A percentile compares a stretch with the other conserved stretches of the same genome.
Evolutionary conservation across 805 yeast genomes (phyloP).

Genomic region (Wickerhamomyces canadensis): DNA sequence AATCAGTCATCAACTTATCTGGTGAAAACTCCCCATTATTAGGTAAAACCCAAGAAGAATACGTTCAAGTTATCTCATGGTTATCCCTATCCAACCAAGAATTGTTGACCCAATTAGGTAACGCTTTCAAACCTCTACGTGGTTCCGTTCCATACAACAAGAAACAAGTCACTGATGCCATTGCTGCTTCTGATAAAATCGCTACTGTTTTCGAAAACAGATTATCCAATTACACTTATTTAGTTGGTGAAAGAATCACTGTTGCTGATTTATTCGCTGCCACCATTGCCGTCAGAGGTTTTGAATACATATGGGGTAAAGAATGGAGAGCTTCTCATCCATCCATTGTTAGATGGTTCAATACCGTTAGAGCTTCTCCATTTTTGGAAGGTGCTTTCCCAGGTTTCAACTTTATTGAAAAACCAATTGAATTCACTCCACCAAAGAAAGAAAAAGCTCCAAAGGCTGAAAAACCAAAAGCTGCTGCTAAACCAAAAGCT

Average conservation of each 20-base stretch:
- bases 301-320: conserved; percentile 52
- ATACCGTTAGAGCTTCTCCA: conserved; percentile 43
- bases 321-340: conserved; percentile 65
- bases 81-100: conserved; percentile 72
- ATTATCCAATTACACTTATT: conserved; percentile 55
- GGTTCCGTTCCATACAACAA: conserved; percentile 77
- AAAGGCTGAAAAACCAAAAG: conserved; percentile 22
- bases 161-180: conserved; percentile 48
- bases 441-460: conserved; percentile 60
- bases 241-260: conserved; percentile 63
- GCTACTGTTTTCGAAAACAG: conserved; percentile 47
- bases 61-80: conserved; percentile 65
- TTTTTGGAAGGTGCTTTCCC: conserved; percentile 43
- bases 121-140: conserved; percentile 50
- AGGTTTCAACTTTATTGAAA: conserved; percentile 53
- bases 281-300: conserved; percentile 45
- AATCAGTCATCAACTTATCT: conserved; percentile 28
- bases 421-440: conserved; percentile 61
- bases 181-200: conserved; percentile 32
- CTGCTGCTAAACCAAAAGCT: conserved; percentile 35
- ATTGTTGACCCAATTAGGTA: conserved; percentile 40
- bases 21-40: conserved; percentile 37
- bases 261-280: conserved; percentile 62
- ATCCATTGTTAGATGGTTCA: conserved; percentile 64
- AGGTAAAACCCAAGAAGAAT: conserved; percentile 62